Base-by-base conservation (phyloP, 2,329 filamentous ascomycete genomes). In the Fusarium sp. region DNA sequence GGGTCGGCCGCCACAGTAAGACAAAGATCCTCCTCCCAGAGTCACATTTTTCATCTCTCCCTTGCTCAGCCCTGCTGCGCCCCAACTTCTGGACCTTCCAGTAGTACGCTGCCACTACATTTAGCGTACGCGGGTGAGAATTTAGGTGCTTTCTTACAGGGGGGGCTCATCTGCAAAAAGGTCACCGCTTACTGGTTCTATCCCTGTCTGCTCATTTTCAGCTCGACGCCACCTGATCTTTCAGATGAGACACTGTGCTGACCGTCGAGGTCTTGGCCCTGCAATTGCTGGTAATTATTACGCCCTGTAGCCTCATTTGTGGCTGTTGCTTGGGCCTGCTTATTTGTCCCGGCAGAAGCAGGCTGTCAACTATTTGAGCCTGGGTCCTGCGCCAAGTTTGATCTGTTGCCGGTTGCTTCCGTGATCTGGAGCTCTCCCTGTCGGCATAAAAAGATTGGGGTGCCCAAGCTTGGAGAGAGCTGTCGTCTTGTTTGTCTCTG, bases 71-170 rank as follows among this genome's bases (percentile, higher is more conserved):
- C 56, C 56, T 59, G 34, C 38, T 45, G 37, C 29, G 62, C 52
- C 66, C 66, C 22, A 5, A 13, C 9, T 58, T 29, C 40, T 22
- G 45, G 45, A 57, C 20, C n/a, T 38, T 13, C 31, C 22, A 24
- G 16, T 35, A 27, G 40, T n/a, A 50, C 22, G 56, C 20, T 24
- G 8, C 13, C n/a, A 60, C 54, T 37, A 20, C 37, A 38, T 14
- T 56, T 47, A 24, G 59, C 59, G 35, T 9, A 37, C 34, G 38
- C 42, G 13, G 34, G 66, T 71, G 61, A 66, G 66, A 70, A 71
- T 66, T 62, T 71, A 71, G 69, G 22, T 27, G 50, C 47, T 20
- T 18, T 13, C 22, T 35, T 29, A 18, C 22, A 58, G 35, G 50
- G 38, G 45, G 50, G 50, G 24, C 8, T 6, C 9, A 3, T 18